Conservation (phyloP, 2,329 filamentous ascomycete genomes). For the Orbilia brochopaga region DNA sequence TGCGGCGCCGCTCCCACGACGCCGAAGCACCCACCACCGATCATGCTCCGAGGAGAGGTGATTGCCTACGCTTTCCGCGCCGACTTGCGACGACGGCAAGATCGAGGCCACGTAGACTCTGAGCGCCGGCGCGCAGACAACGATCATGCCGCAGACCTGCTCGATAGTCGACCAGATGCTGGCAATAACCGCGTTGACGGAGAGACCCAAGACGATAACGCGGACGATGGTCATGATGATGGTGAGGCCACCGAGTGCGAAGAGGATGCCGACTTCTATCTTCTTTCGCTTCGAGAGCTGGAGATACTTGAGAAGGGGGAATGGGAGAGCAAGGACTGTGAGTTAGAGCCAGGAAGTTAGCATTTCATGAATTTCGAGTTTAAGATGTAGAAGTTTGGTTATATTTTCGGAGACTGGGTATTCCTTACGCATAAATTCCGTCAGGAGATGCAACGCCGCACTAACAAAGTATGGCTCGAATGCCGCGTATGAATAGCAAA, state of each 20-base stretch:
- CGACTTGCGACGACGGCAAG: too few species aligned
- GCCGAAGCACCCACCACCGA: too few species aligned
- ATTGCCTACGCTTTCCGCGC: too few species aligned
- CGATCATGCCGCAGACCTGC: constrained; percentile 38
- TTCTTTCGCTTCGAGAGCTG: constrained; percentile 40
- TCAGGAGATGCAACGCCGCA: constrained; percentile 32
- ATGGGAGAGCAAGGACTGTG: constrained; percentile 38
- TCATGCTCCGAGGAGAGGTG: too few species aligned
- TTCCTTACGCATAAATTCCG: constrained; percentile 42
- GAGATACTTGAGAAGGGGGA: constrained; percentile 42
- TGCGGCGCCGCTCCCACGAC: too few species aligned
- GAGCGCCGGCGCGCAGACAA: constrained; percentile 42
- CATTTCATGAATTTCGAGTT: neutral
- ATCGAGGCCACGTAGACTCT: neutral
- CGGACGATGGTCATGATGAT: constrained; percentile 33
- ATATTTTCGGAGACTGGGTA: neutral
- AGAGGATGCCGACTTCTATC: constrained; percentile 41
- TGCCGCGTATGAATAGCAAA: constrained; percentile 31
- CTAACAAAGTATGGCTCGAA: constrained; percentile 39
- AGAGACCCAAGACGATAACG: constrained; percentile 29
- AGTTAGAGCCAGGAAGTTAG: too few species aligned
- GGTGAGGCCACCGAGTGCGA: constrained; percentile 39
- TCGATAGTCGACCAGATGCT: constrained; percentile 42
- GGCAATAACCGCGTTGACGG: constrained; percentile 24
- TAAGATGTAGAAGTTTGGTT: neutral